These are phyloP conservation scores for Microglena sp. DNA, from an alignment of 139 green algal genomes.

Conservation along the genomic window DNA sequence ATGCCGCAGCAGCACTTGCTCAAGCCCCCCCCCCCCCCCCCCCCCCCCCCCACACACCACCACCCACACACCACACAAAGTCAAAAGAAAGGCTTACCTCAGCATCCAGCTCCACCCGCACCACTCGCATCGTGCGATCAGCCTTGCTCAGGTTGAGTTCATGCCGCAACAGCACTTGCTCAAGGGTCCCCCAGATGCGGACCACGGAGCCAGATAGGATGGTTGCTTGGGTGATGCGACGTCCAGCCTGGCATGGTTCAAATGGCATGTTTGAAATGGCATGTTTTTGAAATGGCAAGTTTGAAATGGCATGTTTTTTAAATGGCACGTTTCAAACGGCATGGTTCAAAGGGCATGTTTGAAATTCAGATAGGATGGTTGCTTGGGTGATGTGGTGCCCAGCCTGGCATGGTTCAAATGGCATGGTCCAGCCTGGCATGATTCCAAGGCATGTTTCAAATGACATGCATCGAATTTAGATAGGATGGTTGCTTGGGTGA, in stretches of 20 bases:
- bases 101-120: not conserved
- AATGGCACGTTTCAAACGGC: too few relatives aligned
- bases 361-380: too few relatives aligned
- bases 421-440: too few relatives aligned
- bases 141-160: slow-evolving; percentile 40
- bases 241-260: too few relatives aligned
- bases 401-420: too few relatives aligned
- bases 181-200: slow-evolving; percentile 66
- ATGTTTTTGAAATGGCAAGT: slow-evolving; percentile 10
- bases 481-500: slow-evolving; percentile 54
- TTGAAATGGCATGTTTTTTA: slow-evolving; percentile 37
- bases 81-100: not conserved
- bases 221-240: slow-evolving; percentile 42
- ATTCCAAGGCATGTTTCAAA: too few relatives aligned
- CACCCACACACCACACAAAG: too few relatives aligned
- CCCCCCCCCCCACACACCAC: too few relatives aligned
- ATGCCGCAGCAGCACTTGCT: slow-evolving; percentile 50
- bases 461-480: slow-evolving; percentile 43
- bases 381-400: too few relatives aligned
- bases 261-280: too few relatives aligned
- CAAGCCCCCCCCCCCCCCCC: slow-evolving; percentile 66
- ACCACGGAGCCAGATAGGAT: slow-evolving; percentile 62
- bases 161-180: slow-evolving; percentile 50
- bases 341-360: too few relatives aligned
- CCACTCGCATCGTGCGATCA: slow-evolving; percentile 47